A percentile compares a stretch with the other conserved stretches of the same genome.
phyloP scores from a whole-genome alignment of 305 asterid species.

The Solanum hybrid region DNA sequence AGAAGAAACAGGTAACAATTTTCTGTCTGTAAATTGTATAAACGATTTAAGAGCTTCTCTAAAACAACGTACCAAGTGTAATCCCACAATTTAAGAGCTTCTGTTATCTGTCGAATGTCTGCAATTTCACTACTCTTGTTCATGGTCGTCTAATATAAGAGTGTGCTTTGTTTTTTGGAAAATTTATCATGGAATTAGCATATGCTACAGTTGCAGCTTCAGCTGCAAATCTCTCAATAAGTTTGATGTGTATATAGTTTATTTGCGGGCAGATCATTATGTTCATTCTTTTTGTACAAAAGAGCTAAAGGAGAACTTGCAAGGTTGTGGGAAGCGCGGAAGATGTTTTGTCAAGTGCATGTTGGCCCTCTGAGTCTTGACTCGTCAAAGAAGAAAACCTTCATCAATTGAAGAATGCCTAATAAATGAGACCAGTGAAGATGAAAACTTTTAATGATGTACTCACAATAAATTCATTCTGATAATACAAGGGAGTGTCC shows the following conservation, averaged over 20 bases:
- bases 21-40: background rate
- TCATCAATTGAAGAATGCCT: background rate
- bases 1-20: background rate
- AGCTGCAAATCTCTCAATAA: background rate
- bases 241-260: background rate
- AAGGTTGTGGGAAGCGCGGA: background rate
- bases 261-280: too few relatives aligned
- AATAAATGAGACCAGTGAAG: background rate
- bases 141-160: background rate
- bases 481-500: conserved; percentile 6
- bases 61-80: background rate
- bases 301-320: background rate
- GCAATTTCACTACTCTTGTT: conserved; percentile 28
- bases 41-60: background rate
- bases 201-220: background rate
- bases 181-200: background rate
- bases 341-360: background rate
- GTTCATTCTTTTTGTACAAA: background rate
- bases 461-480: conserved; percentile 3
- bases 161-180: background rate
- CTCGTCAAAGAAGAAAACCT: background rate
- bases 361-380: background rate
- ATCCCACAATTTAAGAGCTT: background rate
- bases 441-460: background rate
- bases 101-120: conserved; percentile 13